Base-by-base conservation (phyloP, 2,329 filamentous ascomycete species). In the Curvularia spicifera region DNA sequence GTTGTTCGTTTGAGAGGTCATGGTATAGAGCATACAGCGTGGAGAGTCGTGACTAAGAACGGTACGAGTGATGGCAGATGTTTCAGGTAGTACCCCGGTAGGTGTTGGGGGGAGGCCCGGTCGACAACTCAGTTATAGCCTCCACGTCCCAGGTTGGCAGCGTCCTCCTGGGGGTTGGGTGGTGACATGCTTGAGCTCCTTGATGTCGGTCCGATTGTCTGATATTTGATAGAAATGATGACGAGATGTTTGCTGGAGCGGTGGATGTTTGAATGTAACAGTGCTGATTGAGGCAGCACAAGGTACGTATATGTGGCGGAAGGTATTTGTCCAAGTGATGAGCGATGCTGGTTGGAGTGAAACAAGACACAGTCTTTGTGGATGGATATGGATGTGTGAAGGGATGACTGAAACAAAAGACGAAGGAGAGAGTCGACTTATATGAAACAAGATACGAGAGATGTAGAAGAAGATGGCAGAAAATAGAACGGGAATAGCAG, bases 101-200 rank as follows among this genome's bases (percentile, higher is more conserved):
- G 20, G 29, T 15, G 49, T 42, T 60, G 63, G 57, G 60, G 60
- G 51, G 63, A 51, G 37, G 54, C 33, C 63, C 59, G 63, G 53
- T 53, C 37, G 42, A 31, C 9, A 39, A 5, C 53, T 68, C 69
- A 72, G 63, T 72, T 75, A 67, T 76, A 76, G 54, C 73, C 73
- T 59, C 73, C 73, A 48, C 73, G 73, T 39, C 73, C 71, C 71
- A 74, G 73, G 53, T 45, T 66, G 64, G 60, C 52, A 53, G 51
- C 63, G 24, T 57, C 55, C 39, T 52, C 55, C 45, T 39, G 53
- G 28, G 42, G 53, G 45, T 56, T 51, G 48, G 55, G 31, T 51
- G 46, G 35, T 44, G 60, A 44, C 57, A 57, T 56, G 53, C 29
- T 45, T 24, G 13, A 44, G 33, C 64, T 53, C 55, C 50, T 43